These are phyloP conservation scores for Jatropha multifida DNA, from an alignment of 441 rosid species.

Conservation along the genomic window DNA sequence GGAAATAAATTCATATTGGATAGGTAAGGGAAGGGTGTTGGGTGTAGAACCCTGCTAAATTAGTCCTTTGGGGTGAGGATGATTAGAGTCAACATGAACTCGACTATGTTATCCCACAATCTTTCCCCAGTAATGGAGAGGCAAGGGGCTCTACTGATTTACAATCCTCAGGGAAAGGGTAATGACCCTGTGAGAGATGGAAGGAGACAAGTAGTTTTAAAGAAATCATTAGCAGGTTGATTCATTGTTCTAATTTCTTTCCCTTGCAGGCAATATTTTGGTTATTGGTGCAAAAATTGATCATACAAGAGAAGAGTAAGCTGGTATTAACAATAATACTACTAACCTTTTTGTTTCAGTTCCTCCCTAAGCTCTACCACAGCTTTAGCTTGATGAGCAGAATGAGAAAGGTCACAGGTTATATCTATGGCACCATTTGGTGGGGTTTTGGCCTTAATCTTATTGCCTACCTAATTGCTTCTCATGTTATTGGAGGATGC, in stretches of 20 bases:
- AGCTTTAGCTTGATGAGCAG: slow-evolving; percentile 56
- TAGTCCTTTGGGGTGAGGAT: too few relatives aligned
- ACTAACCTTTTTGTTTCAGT: slow-evolving; percentile 59
- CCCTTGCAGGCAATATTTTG: slow-evolving; percentile 62
- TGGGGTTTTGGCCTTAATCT: slow-evolving; percentile 79
- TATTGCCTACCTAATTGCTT: slow-evolving; percentile 67
- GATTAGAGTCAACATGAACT: too few relatives aligned
- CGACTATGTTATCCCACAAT: too few relatives aligned
- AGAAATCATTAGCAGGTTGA: neutral
- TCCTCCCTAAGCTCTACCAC: slow-evolving; percentile 74
- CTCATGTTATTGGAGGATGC: slow-evolving; percentile 82
- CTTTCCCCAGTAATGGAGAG: too few relatives aligned
- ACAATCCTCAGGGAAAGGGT: too few relatives aligned
- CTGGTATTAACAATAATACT: slow-evolving; percentile 48
- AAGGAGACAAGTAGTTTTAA: neutral
- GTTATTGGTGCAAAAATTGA: slow-evolving; percentile 56
- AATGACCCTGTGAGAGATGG: too few relatives aligned
- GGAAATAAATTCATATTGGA: too few relatives aligned
- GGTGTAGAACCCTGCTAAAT: too few relatives aligned
- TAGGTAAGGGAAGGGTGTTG: too few relatives aligned
- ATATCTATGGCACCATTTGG: slow-evolving; percentile 79
- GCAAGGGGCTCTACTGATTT: too few relatives aligned
- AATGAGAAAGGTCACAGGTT: slow-evolving; percentile 78
- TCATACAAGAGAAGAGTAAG: slow-evolving; percentile 48
- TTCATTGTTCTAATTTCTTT: neutral